Evolutionary conservation across 257 asterid species (phyloP), one percentile per base, ranked within the genome.

Genomic region (Orobanche coerulescens): DNA sequence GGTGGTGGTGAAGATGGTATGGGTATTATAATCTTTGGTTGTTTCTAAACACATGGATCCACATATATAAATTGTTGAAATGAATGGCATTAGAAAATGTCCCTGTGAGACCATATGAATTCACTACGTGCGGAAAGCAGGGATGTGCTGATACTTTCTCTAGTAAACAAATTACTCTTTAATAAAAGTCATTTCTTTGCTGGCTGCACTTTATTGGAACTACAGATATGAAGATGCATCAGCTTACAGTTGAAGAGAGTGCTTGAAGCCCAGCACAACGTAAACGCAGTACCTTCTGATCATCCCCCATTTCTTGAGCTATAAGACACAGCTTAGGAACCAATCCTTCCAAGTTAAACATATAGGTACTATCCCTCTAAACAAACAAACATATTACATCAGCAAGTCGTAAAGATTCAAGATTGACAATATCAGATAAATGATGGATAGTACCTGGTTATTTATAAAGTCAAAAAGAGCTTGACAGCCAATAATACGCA

Each of bases 221-320:
- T 47, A 34, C 54, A 49, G 33, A 57, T 39, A 57, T 25, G 13
- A 13, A 52, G 31, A 40, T 26, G 40, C 37, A 57, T 72, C 42
- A 72, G 61, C 74, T 69, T 74, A 85, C 94, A 43, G 78, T 72
- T 61, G 94, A 77, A 61, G 94, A 82, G 66, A 85, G 84, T 0
- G 82, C 83, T 80, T 78, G 87, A 44, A 85, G 94, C 61, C 84
- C 94, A 66, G 87, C 90, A 66, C 85, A 80, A 34, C 85, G 78
- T 66, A 85, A 65, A 40, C 61, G 80, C 68, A 74, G 60, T 3
- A 62, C 65, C 65, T 73, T 82, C 67, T 78, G 82, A 52, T 76
- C 85, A 67, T 76, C 78, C 51, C 85, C 94, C 76, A 80, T 76
- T 71, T 82, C 94, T 78, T 85, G 90, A 74, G 90, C 81, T 58